Base-by-base conservation (phyloP, 495 filamentous ascomycete species). In the Alectoria sarmentosa region DNA sequence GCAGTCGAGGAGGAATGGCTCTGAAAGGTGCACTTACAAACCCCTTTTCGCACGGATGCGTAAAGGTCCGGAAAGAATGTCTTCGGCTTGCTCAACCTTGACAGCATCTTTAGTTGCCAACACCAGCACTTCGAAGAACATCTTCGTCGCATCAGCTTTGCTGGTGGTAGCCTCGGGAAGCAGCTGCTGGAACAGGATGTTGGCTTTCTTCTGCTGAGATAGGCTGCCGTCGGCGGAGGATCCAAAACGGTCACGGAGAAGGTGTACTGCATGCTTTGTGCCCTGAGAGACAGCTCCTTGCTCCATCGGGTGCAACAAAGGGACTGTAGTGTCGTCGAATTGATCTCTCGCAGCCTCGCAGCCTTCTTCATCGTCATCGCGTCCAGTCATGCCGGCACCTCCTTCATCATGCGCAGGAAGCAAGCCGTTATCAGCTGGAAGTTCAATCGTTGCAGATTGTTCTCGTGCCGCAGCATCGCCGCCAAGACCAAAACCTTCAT, bases 71-170 rank as follows among this genome's bases (percentile, higher is more conserved):
- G 91, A 91, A 46, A 96, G 83, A 39, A 81, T 75, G 21, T 84
- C 83, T 57, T 85, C 80, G n/a, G 80, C 78, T 76, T 98, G 94
- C 71, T 97, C 92, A n/a, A 97, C 90, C 73, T 96, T 93, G 71
- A 98, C 89, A 42, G 94, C 94, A 75, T 98, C 95, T 80, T 98
- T 98, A 17, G 94, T 98, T 15, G 95, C 95, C 58, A 98, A 78
- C 8, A 98, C 94, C 48, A 98, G 79, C 42, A 92, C 86, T 76
- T 98, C 95, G 65, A 98, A 98, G 78, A 98, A 98, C 93, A 98
- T 96, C 80, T 96, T 96, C 46, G 94, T 97, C 4, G 95, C 95
- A 69, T 98, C 94, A 17, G 86, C 86, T 70, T 89, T 88, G 59
- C 82, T 87, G 3, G 94, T 91, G 60, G 80, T 84, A 58, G 78